Evolutionary conservation across 768 basidiomycete species (phyloP).

Genomic region (Tricholoma bakamatsutake): DNA sequence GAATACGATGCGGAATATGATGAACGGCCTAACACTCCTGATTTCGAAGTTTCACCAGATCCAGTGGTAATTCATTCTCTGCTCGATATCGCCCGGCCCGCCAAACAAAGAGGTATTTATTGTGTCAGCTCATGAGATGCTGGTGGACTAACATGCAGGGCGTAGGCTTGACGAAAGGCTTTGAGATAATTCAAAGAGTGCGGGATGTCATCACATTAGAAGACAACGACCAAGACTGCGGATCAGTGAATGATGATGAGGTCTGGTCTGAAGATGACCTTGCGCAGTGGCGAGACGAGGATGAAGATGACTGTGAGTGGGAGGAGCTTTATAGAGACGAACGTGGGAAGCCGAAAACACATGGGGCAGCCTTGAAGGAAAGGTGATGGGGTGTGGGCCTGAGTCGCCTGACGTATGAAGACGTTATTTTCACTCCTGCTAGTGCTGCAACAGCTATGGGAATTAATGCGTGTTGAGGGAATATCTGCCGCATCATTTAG

Average conservation of each 20-base stretch:
- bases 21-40: conserved; percentile 10
- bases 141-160: background rate
- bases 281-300: background rate
- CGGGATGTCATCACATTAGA: conserved; percentile 16
- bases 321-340: background rate
- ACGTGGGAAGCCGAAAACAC: background rate
- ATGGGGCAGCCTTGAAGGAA: background rate
- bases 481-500: too few species aligned
- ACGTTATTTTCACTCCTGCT: too few species aligned
- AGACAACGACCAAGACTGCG: conserved; percentile 5
- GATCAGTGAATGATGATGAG: background rate
- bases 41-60: background rate
- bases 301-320: background rate
- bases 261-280: background rate
- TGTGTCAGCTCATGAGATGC: background rate
- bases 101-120: conserved; percentile 24
- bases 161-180: conserved; percentile 22
- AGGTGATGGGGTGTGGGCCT: background rate
- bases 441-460: too few species aligned
- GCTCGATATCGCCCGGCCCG: conserved; percentile 26
- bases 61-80: conserved; percentile 12
- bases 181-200: conserved; percentile 16
- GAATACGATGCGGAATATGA: conserved; percentile 12
- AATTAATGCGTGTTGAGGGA: too few species aligned
- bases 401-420: background rate